A percentile compares a stretch with the other conserved stretches of the same genome.
phyloP scores from a whole-genome alignment of 345 rosid species.

The Clausena lansium region DNA sequence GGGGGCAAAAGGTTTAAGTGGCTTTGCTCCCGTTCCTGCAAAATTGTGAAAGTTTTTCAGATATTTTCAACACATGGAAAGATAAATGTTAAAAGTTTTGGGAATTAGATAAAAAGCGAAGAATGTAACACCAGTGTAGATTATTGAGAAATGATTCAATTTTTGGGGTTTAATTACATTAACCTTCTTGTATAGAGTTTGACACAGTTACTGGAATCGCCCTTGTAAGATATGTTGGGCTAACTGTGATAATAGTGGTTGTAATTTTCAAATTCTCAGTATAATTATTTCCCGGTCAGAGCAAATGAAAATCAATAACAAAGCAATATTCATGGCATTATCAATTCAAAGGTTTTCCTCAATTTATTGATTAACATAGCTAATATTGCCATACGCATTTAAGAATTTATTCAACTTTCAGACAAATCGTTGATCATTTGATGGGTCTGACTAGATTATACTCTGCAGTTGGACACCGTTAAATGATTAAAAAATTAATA shows the following conservation, averaged over 20 bases:
- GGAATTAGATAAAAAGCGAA: neutral
- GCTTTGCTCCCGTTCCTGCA: neutral
- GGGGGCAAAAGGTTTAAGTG: neutral
- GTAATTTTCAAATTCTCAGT: neutral
- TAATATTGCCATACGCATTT: too few relatives aligned
- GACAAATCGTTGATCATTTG: too few relatives aligned
- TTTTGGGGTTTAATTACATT: neutral
- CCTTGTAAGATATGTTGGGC: constrained; percentile 9
- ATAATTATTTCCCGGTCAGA: neutral
- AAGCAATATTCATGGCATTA: neutral
- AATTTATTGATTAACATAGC: too few relatives aligned
- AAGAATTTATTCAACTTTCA: too few relatives aligned
- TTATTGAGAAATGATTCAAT: neutral
- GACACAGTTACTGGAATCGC: neutral
- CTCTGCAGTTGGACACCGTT: too few relatives aligned
- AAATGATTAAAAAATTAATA: too few relatives aligned
- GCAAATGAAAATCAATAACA: neutral
- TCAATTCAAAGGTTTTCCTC: too few relatives aligned
- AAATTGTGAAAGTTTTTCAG: neutral
- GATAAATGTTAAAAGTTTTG: neutral
- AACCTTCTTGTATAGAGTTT: constrained; percentile 8
- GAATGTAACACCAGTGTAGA: neutral
- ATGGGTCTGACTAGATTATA: too few relatives aligned
- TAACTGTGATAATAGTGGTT: neutral
- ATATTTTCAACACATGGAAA: neutral